Evolutionary conservation across 352 stramenopile species (phyloP).

Genomic region (Aphanomyces stellatus): DNA sequence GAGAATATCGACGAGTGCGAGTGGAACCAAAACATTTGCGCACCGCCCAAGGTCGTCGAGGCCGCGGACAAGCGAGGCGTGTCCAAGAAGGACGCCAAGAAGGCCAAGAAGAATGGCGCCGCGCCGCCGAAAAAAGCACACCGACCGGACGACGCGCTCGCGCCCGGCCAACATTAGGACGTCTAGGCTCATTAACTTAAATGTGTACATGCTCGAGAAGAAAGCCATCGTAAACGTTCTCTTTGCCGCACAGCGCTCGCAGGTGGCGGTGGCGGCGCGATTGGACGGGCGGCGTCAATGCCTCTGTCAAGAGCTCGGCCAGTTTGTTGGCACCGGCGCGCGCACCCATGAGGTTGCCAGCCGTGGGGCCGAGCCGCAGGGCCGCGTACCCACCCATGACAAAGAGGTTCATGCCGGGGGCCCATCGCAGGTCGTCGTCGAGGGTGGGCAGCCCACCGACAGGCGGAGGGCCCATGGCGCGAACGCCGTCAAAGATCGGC

Average conservation of each 20-base stretch:
- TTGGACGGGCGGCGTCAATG: background rate
- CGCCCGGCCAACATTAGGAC: no score
- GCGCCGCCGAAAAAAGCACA: background rate
- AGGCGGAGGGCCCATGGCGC: background rate
- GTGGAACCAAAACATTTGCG: constrained; percentile 17
- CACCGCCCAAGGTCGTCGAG: background rate
- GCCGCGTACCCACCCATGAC: constrained; percentile 15
- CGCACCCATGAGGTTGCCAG: constrained; percentile 17
- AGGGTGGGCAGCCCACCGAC: constrained; percentile 2
- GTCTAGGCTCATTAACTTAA: no score
- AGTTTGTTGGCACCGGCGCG: constrained; percentile 9
- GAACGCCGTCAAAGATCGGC: background rate
- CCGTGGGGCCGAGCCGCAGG: background rate
- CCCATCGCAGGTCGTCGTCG: constrained; percentile 7
- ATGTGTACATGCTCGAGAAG: background rate
- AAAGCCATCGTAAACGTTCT: constrained; percentile 19
- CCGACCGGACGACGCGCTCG: background rate
- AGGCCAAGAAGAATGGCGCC: background rate
- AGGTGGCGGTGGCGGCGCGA: constrained; percentile 3
- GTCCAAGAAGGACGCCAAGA: background rate
- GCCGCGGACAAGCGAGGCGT: background rate
- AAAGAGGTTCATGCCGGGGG: constrained; percentile 1
- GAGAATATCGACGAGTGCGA: background rate
- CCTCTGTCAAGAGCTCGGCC: background rate
- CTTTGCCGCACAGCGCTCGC: constrained; percentile 14